Conservation (phyloP, 768 basidiomycete genomes). For the Tulasnella sp. region DNA sequence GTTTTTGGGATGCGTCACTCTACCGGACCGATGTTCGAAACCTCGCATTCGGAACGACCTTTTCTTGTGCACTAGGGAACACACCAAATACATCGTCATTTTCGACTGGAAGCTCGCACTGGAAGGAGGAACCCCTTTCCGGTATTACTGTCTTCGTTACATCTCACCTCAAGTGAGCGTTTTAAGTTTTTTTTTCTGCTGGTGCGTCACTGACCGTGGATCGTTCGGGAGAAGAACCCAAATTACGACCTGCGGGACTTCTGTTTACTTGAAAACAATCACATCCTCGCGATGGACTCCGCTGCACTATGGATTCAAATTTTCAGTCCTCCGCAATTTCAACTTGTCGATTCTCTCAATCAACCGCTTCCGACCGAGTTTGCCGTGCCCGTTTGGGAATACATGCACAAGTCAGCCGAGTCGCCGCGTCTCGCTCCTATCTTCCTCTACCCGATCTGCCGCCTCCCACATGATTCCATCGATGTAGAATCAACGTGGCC, state of each 20-base stretch:
- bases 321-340: background rate
- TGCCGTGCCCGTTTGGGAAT: background rate
- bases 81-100: background rate
- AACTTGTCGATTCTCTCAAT: background rate
- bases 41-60: background rate
- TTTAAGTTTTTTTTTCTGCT: background rate
- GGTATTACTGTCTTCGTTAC: background rate
- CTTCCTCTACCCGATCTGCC: background rate
- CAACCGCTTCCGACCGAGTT: background rate
- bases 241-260: background rate
- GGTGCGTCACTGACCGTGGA: background rate
- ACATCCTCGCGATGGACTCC: background rate
- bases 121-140: background rate
- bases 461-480: background rate
- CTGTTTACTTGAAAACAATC: slow-evolving; percentile 6
- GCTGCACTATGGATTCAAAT: slow-evolving; percentile 1
- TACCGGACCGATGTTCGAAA: background rate
- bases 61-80: background rate
- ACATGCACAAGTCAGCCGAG: background rate
- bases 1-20: no score
- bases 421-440: background rate
- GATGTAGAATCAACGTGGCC: background rate
- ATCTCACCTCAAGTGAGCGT: slow-evolving; percentile 2
- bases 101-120: background rate
- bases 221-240: background rate